Evolutionary conservation across 2,329 filamentous ascomycete species (phyloP), one percentile per base, ranked within the genome.

Genomic region (Ophiostoma angusticollis): DNA sequence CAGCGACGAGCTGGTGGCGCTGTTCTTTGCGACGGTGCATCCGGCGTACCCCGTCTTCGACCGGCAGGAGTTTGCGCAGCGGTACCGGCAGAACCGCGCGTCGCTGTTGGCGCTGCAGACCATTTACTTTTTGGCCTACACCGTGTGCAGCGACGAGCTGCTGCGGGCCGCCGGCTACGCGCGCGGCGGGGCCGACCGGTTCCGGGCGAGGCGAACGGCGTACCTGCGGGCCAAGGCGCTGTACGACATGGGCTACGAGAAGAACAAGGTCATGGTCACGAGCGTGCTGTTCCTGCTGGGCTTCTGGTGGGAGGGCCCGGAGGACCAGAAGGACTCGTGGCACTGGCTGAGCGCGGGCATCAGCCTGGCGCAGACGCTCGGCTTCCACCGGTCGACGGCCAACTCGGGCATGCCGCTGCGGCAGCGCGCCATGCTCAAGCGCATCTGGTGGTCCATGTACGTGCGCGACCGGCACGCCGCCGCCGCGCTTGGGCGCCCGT

Each of bases 361-460:
- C 27, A 37, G 35, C 19, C 35, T 37, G 6, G 35, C 35, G 2
- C 35, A 37, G 28, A 31, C 35, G 3, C 35, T 37, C 1, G 35
- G 35, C 1, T 22, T 37, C 19, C 35, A 37, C 21, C 27, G 35
- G 11, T 37, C 35, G 19, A 31, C 35, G 3, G 28, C 29, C 12
- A 29, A 30, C 14, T 37, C 35, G 13, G 35, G 28, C n/a, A 37
- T 37, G 35, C 21, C 29, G 9, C n/a, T 23, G 6, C 35, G 35
- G 2, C 35, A 29, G 14, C 28, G 35, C 14, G 21, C 28, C 1
- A 21, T 37, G 21, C 21, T 37, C 2, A 37, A 37, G 14, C n/a
- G 35, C 7, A 37, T 37, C n/a, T 37, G 35, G 35, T 37, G 35
- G 35, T 37, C 35, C n/a, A 37, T 37, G 11, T 37, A 37, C 12